Percentiles rank a stretch among this genome's conserved stretches.
Conservation (phyloP, 1,139 yeast genomes). For the Sugiyamaella castrensis region DNA sequence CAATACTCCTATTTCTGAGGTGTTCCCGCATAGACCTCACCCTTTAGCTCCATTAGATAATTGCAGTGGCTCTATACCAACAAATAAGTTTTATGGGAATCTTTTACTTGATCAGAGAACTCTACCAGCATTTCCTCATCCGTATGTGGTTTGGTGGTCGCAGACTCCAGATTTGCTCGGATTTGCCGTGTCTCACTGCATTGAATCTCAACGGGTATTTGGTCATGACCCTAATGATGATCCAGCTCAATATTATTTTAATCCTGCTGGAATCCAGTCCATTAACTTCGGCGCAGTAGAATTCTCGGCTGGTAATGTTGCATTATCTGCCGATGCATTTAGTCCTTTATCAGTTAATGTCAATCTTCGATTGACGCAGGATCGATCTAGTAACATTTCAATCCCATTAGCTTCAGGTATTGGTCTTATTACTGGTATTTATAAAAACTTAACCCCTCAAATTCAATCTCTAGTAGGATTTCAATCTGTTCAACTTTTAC, state of each 20-base stretch:
- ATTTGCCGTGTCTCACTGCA: conserved; percentile 65
- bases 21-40: conserved; percentile 51
- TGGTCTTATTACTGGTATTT: conserved; percentile 69
- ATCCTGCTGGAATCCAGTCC: conserved; percentile 41
- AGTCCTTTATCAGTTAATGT: conserved; percentile 53
- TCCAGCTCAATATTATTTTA: conserved; percentile 38
- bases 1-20: conserved; percentile 32
- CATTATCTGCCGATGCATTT: conserved; percentile 29
- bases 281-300: conserved; percentile 36
- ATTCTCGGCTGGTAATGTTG: conserved; percentile 28
- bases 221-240: conserved; percentile 50
- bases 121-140: conserved; percentile 72
- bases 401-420: conserved; percentile 62
- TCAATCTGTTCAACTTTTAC: conserved; percentile 42
- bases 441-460: conserved; percentile 57
- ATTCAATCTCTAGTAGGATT: conserved; percentile 58
- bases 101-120: conserved; percentile 64
- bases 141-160: conserved; percentile 71
- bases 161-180: conserved; percentile 46
- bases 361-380: conserved; percentile 37
- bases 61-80: conserved; percentile 52
- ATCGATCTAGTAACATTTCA: conserved; percentile 41
- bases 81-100: conserved; percentile 85
- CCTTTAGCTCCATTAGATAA: conserved; percentile 43
- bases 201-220: conserved; percentile 56